Conservation (phyloP, 371 early-diverging fungal genomes). For the Mucor mucedo region DNA sequence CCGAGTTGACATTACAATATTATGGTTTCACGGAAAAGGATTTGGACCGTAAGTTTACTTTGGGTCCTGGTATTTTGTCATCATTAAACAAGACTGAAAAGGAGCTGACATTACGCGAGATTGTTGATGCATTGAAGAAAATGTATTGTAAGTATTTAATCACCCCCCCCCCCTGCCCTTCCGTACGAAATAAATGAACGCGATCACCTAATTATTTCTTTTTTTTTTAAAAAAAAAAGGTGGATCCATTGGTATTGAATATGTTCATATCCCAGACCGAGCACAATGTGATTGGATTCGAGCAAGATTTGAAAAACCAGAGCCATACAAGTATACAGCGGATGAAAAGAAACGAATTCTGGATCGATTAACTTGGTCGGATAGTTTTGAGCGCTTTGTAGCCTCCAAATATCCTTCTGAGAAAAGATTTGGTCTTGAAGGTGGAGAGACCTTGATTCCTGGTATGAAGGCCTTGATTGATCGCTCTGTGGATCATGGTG, state of each 20-base stretch:
- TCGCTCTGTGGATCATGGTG: conserved; percentile 89
- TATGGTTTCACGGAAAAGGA: conserved; percentile 95
- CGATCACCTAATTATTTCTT: background rate
- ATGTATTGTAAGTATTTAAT: conserved; percentile 73
- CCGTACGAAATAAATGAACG: too few species aligned
- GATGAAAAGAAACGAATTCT: conserved; percentile 91
- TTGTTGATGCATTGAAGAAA: conserved; percentile 76
- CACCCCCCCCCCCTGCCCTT: too few species aligned
- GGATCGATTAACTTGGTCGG: conserved; percentile 96
- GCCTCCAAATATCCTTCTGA: conserved; percentile 93
- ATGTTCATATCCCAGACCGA: conserved; percentile 96
- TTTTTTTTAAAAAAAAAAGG: conserved; percentile 12
- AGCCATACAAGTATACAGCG: conserved; percentile 80
- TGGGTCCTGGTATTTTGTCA: conserved; percentile 95
- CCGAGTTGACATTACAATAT: conserved; percentile 83
- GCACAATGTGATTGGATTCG: conserved; percentile 98
- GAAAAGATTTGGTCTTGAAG: conserved; percentile 98
- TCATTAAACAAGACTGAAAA: conserved; percentile 72
- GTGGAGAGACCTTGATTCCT: conserved; percentile 95
- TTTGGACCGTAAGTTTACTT: conserved; percentile 85
- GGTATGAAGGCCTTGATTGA: conserved; percentile 98
- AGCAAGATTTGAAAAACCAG: conserved; percentile 86
- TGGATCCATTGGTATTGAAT: conserved; percentile 94
- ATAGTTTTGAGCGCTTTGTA: conserved; percentile 94
- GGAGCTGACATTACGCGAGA: conserved; percentile 86